Percentiles rank a stretch among this genome's conserved stretches.
Conservation (phyloP, 345 rosid genomes). For the Euclidium syriacum region DNA sequence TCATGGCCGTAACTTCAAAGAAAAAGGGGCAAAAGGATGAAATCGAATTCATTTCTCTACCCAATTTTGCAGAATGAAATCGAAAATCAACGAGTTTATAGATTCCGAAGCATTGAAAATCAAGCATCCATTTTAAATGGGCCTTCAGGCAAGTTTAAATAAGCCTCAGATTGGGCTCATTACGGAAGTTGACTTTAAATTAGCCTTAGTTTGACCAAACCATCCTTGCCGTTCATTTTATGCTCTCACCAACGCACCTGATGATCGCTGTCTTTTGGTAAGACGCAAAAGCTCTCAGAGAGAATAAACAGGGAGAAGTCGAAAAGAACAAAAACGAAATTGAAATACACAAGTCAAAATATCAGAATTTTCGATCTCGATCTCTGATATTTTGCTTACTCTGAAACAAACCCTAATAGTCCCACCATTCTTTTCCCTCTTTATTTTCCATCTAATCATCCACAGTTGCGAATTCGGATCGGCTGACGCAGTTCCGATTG, state of each 20-base stretch:
- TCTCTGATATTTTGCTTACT: conserved; percentile 8
- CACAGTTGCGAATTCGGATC: conserved; percentile 3
- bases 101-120: not conserved
- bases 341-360: not conserved
- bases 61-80: not conserved
- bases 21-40: no score
- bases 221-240: conserved; percentile 15
- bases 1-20: no score
- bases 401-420: not conserved
- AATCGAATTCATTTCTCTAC: not conserved
- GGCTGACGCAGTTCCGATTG: not conserved
- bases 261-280: conserved; percentile 20
- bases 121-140: not conserved
- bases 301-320: conserved; percentile 6
- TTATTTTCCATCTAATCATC: not conserved
- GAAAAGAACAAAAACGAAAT: not conserved
- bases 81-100: not conserved
- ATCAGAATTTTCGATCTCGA: conserved; percentile 5
- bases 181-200: not conserved
- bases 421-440: not conserved
- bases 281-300: conserved; percentile 24
- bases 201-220: not conserved
- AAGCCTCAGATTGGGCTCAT: not conserved
- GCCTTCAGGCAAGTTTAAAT: not conserved
- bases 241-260: not conserved